These are phyloP conservation scores for Tricholoma sp. DNA, from an alignment of 768 basidiomycete genomes.

Conservation along the genomic window DNA sequence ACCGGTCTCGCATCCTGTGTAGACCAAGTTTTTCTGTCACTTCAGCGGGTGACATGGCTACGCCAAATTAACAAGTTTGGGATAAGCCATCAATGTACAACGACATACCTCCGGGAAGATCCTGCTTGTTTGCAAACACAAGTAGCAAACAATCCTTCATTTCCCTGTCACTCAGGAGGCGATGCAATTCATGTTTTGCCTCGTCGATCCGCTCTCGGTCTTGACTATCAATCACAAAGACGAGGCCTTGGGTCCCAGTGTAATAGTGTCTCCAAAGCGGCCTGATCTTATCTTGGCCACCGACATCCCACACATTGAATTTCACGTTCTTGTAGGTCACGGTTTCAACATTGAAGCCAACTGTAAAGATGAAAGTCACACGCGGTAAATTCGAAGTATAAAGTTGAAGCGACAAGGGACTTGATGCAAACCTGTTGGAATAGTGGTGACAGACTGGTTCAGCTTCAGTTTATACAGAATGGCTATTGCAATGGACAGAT, in stretches of 20 bases:
- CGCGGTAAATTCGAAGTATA: constrained; percentile 1
- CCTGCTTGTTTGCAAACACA: constrained; percentile 99
- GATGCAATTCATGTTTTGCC: constrained; percentile 91
- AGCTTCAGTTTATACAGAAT: constrained; percentile 99
- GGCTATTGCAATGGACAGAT: constrained; percentile 43
- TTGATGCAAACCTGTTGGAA: constrained; percentile 75
- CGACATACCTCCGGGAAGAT: constrained; percentile 86
- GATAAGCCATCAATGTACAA: not conserved
- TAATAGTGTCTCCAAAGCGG: constrained; percentile 99
- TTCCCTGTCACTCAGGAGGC: constrained; percentile 93
- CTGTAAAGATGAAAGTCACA: constrained; percentile 29
- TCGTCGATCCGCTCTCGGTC: constrained; percentile 95
- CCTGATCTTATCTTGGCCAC: constrained; percentile 99
- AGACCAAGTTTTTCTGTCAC: constrained; percentile 96
- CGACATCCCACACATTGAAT: constrained; percentile 95
- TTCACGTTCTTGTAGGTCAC: constrained; percentile 99
- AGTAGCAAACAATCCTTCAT: constrained; percentile 97
- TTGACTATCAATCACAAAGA: constrained; percentile 97
- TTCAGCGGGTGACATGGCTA: constrained; percentile 99
- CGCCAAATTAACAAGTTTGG: not conserved
- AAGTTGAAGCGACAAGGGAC: not conserved
- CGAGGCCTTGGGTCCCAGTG: constrained; percentile 96
- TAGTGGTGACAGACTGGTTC: constrained; percentile 98
- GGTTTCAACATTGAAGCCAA: constrained; percentile 99
- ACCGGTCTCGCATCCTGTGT: constrained; percentile 93